Conservation (phyloP, 768 basidiomycete species). For the Sporobolomyces roseus region DNA sequence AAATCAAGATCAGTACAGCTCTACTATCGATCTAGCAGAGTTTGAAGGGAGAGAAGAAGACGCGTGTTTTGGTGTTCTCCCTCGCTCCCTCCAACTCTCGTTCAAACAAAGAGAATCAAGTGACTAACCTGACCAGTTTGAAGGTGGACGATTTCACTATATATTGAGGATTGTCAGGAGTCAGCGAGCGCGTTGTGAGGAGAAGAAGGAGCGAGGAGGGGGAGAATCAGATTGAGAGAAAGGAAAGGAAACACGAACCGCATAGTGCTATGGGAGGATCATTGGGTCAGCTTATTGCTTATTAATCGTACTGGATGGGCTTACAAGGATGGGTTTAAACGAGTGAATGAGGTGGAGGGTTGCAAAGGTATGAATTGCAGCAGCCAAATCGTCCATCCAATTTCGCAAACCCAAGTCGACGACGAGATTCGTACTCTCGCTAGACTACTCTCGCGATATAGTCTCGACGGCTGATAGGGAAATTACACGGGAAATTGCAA, state of each 20-base stretch:
- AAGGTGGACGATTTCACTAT: slow-evolving; percentile 94
- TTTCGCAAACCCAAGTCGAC: too few relatives aligned
- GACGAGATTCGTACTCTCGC: too few relatives aligned
- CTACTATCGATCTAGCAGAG: not conserved
- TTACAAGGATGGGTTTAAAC: too few relatives aligned
- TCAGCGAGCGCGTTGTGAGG: not conserved
- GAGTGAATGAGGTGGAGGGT: too few relatives aligned
- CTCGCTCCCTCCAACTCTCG: not conserved
- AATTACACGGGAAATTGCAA: too few relatives aligned
- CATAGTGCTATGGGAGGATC: slow-evolving; percentile 13
- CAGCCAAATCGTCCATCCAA: too few relatives aligned
- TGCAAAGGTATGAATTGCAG: too few relatives aligned
- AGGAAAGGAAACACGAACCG: slow-evolving; percentile 8
- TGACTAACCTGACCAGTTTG: slow-evolving; percentile 89
- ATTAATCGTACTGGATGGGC: too few relatives aligned
- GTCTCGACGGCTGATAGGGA: too few relatives aligned
- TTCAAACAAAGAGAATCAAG: not conserved
- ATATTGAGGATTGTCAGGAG: not conserved
- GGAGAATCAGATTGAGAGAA: not conserved
- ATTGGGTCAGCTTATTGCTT: too few relatives aligned
- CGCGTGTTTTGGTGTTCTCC: slow-evolving; percentile 1
- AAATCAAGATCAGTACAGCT: not conserved
- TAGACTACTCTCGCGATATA: too few relatives aligned
- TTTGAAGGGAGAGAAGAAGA: not conserved
- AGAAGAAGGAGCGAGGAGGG: too few relatives aligned